Evolutionary conservation across 257 asterid species (phyloP).

Genomic region (Nemophila menziesii): DNA sequence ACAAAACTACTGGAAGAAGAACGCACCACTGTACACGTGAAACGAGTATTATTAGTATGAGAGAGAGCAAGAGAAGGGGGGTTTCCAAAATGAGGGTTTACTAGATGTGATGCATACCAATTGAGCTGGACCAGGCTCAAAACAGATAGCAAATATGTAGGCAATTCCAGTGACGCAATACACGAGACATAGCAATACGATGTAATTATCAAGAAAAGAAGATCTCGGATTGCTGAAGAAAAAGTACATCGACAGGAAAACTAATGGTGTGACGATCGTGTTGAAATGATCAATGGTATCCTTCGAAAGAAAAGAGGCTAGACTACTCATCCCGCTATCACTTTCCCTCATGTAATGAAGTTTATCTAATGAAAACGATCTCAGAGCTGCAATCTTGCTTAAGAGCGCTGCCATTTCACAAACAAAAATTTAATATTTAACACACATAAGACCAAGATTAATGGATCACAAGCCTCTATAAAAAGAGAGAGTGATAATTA

Average conservation of each 20-base stretch:
- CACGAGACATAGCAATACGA: constrained; percentile 57
- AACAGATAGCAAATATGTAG: constrained; percentile 69
- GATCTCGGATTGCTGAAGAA: constrained; percentile 91
- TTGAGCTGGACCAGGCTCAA: constrained; percentile 83
- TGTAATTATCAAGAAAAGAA: constrained; percentile 58
- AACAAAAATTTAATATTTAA: no score
- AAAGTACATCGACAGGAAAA: constrained; percentile 87
- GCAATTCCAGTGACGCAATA: constrained; percentile 93
- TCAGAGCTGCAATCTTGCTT: constrained; percentile 77
- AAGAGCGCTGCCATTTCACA: constrained; percentile 64
- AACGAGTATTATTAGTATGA: constrained; percentile 6
- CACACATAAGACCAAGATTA: not conserved
- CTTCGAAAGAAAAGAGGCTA: constrained; percentile 88
- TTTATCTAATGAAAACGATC: constrained; percentile 81
- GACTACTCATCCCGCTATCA: constrained; percentile 80
- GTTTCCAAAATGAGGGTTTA: not conserved
- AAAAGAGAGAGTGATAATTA: not conserved
- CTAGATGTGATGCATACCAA: constrained; percentile 29
- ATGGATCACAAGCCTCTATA: not conserved
- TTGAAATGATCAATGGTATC: constrained; percentile 80
- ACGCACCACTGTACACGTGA: constrained; percentile 75
- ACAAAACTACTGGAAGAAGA: constrained; percentile 88
- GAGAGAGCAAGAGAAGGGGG: not conserved
- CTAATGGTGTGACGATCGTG: constrained; percentile 73
- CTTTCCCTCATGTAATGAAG: constrained; percentile 70